Conservation (phyloP, 2,329 filamentous ascomycete genomes). For the Leptodontidium sp. region DNA sequence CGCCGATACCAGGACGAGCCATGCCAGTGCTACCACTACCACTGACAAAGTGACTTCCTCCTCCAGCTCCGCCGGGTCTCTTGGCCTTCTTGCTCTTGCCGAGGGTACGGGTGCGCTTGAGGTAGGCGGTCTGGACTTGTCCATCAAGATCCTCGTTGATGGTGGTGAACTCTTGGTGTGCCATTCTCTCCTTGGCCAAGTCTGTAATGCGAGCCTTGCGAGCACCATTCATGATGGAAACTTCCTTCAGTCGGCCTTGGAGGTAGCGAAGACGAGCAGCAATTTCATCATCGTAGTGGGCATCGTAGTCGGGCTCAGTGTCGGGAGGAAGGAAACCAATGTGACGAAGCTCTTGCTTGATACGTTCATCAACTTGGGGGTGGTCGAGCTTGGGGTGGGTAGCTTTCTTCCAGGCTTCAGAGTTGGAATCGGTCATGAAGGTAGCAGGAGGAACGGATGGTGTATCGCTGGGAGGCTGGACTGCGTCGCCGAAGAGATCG, state of each 20-base stretch:
- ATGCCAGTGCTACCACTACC: constrained; percentile 66
- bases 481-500: constrained; percentile 41
- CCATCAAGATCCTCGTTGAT: constrained; percentile 96
- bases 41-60: constrained; percentile 68
- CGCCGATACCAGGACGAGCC: constrained; percentile 83
- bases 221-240: constrained; percentile 88
- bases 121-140: constrained; percentile 93
- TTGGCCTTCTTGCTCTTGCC: constrained; percentile 95
- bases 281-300: constrained; percentile 92
- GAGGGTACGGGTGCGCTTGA: constrained; percentile 93
- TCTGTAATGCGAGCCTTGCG: constrained; percentile 88
- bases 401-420: constrained; percentile 81
- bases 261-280: constrained; percentile 87
- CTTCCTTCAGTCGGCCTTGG: constrained; percentile 81
- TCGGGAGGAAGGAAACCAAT: constrained; percentile 85
- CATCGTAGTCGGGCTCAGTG: constrained; percentile 79
- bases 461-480: constrained; percentile 37
- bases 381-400: constrained; percentile 83
- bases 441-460: constrained; percentile 71
- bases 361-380: constrained; percentile 84
- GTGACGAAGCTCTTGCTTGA: constrained; percentile 89
- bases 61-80: constrained; percentile 76
- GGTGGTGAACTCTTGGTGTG: constrained; percentile 94
- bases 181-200: constrained; percentile 90
- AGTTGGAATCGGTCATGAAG: constrained; percentile 78